Conservation (phyloP, 202 grass and related monocot genomes). For the Digitaria exilis region DNA sequence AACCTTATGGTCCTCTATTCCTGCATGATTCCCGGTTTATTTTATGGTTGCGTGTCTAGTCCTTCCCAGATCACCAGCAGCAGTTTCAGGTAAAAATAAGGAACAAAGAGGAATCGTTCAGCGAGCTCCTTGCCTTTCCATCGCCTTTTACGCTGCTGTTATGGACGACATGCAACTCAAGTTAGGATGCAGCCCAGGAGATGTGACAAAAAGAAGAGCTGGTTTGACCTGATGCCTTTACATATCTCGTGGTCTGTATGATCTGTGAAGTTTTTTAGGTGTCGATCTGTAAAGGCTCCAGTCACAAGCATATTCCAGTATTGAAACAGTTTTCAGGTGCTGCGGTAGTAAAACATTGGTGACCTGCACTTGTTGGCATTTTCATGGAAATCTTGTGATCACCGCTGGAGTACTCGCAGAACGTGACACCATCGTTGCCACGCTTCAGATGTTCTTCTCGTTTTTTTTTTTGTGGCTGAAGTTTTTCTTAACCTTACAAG, state of each 20-base stretch:
- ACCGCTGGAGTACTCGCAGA: neutral
- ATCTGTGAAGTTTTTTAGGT: constrained; percentile 31
- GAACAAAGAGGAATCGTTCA: neutral
- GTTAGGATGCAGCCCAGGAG: neutral
- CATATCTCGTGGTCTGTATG: neutral
- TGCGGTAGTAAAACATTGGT: neutral
- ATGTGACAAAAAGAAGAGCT: constrained; percentile 33
- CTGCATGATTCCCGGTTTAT: constrained; percentile 32
- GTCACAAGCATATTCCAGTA: neutral
- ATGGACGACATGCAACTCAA: constrained; percentile 20
- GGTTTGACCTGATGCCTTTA: constrained; percentile 26
- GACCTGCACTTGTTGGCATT: neutral
- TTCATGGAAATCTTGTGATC: constrained; percentile 9
- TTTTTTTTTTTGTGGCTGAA: too few relatives aligned
- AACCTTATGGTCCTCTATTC: constrained; percentile 24
- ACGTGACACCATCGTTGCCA: neutral
- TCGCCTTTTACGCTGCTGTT: constrained; percentile 19
- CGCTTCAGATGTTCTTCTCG: neutral
- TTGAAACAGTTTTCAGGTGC: constrained; percentile 21
- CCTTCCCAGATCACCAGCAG: constrained; percentile 3
- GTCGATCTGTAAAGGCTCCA: constrained; percentile 35
- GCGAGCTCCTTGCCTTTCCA: neutral
- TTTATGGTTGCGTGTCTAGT: constrained; percentile 16
- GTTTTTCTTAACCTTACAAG: neutral
- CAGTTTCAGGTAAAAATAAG: neutral